Evolutionary conservation across 768 basidiomycete genomes (phyloP).

Genomic region (Lactarius evosmus): DNA sequence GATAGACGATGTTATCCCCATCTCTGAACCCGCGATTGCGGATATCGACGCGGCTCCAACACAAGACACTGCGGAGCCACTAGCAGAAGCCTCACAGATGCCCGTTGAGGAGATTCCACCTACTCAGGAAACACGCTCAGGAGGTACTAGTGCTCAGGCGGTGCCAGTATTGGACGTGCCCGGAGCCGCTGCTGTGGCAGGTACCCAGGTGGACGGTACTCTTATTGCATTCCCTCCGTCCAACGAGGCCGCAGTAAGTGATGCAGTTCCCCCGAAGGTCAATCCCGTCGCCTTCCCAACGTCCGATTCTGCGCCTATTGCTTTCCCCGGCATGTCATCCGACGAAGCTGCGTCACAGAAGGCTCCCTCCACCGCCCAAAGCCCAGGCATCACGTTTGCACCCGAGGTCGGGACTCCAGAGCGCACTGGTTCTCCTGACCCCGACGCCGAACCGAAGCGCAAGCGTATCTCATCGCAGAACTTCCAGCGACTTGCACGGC

Average conservation of each 20-base stretch:
- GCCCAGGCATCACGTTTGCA: constrained; percentile 66
- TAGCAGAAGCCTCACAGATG: constrained; percentile 23
- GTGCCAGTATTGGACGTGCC: neutral
- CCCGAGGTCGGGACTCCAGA: constrained; percentile 53
- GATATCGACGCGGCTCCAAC: constrained; percentile 22
- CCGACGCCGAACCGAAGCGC: constrained; percentile 70
- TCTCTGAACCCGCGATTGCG: constrained; percentile 9
- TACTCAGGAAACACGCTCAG: constrained; percentile 17
- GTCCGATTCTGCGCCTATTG: constrained; percentile 33
- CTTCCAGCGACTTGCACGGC: constrained; percentile 74
- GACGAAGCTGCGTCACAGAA: constrained; percentile 35
- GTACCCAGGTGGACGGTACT: constrained; percentile 33
- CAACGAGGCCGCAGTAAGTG: constrained; percentile 33
- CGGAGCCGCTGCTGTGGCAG: constrained; percentile 30
- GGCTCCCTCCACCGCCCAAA: constrained; percentile 33
- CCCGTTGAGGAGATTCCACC: constrained; percentile 24
- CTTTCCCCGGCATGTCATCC: constrained; percentile 35
- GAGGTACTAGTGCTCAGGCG: neutral
- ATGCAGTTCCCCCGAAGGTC: constrained; percentile 23
- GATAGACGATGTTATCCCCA: constrained; percentile 35
- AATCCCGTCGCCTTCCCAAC: constrained; percentile 38
- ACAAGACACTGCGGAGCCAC: constrained; percentile 20
- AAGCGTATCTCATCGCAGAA: constrained; percentile 83
- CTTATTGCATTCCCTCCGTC: constrained; percentile 38
- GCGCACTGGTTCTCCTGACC: constrained; percentile 69